A percentile compares a stretch with the other conserved stretches of the same genome.
These are phyloP conservation scores for Ophiocytium majus DNA, from an alignment of 352 stramenopile species.

Conservation along the genomic window DNA sequence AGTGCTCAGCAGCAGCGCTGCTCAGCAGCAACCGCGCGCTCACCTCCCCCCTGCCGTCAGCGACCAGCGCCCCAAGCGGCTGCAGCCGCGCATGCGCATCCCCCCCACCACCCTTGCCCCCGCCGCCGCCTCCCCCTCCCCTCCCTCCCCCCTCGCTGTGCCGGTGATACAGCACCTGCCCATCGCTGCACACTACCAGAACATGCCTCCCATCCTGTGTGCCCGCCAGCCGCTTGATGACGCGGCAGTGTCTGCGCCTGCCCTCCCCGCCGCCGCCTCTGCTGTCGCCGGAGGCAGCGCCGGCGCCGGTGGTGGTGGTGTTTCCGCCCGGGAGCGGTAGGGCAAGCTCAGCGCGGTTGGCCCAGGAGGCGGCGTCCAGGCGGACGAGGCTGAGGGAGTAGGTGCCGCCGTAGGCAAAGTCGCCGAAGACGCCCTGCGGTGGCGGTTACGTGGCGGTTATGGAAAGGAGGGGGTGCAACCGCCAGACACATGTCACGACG, in stretches of 20 bases:
- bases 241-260: conserved; percentile 45
- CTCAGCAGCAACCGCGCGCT: too few relatives aligned
- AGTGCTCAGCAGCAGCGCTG: too few relatives aligned
- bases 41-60: conserved; percentile 8
- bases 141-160: background rate
- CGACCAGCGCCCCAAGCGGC: conserved; percentile 30
- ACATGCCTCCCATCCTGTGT: conserved; percentile 51
- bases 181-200: conserved; percentile 48
- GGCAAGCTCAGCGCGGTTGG: conserved; percentile 53
- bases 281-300: background rate
- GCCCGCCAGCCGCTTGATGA: conserved; percentile 44
- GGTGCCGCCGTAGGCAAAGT: conserved; percentile 55
- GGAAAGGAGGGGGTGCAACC: too few relatives aligned
- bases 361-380: conserved; percentile 41
- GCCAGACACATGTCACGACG: too few relatives aligned
- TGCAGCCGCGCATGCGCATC: conserved; percentile 25
- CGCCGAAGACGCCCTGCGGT: conserved; percentile 43
- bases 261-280: conserved; percentile 11
- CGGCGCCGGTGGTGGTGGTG: background rate
- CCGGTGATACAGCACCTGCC: conserved; percentile 26
- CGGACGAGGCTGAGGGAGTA: conserved; percentile 52
- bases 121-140: background rate
- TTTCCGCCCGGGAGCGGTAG: background rate
- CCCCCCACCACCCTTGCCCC: background rate
- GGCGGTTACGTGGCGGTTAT: too few relatives aligned